Conservation (phyloP, 2,329 filamentous ascomycete species). For the Sporothrix dimorphospora region DNA sequence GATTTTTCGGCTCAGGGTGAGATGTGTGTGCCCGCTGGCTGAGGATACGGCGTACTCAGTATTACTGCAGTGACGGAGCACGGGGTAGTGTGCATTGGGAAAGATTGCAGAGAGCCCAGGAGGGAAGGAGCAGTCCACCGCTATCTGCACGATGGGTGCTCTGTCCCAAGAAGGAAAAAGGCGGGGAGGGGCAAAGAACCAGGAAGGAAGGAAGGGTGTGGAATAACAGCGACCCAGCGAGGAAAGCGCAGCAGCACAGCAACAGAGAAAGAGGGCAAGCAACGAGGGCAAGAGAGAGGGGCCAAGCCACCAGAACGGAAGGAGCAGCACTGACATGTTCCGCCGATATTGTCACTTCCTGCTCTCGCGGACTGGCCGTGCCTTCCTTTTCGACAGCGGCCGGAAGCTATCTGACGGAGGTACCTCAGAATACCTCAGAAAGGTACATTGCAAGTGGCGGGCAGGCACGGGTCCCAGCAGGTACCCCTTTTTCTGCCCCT, state of each 20-base stretch:
- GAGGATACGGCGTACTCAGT: background rate
- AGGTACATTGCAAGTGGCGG: background rate
- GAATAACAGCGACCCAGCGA: conserved; percentile 11
- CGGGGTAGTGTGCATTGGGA: too few relatives aligned
- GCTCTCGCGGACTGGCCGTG: conserved; percentile 1
- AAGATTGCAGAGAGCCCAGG: conserved; percentile 10
- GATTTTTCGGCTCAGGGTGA: background rate
- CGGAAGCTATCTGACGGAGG: background rate
- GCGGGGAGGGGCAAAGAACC: conserved; percentile 28
- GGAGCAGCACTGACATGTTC: background rate
- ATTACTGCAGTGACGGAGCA: conserved; percentile 25
- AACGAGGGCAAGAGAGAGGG: conserved; percentile 15
- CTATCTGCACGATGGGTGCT: conserved; percentile 13
- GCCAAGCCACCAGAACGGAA: conserved; percentile 4
- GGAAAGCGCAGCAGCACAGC: conserved; percentile 4
- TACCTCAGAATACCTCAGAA: background rate
- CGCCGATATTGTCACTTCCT: conserved; percentile 8
- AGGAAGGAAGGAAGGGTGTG: conserved; percentile 27
- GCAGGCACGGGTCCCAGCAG: background rate
- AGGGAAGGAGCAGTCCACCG: conserved; percentile 24
- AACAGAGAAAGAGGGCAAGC: background rate
- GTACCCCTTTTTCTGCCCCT: conserved; percentile 14
- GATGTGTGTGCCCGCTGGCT: background rate
- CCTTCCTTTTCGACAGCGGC: background rate
- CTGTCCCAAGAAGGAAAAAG: conserved; percentile 21